Evolutionary conservation across 192 early-diverging fungal species (phyloP).

Genomic region (Thamnidium elegans): DNA sequence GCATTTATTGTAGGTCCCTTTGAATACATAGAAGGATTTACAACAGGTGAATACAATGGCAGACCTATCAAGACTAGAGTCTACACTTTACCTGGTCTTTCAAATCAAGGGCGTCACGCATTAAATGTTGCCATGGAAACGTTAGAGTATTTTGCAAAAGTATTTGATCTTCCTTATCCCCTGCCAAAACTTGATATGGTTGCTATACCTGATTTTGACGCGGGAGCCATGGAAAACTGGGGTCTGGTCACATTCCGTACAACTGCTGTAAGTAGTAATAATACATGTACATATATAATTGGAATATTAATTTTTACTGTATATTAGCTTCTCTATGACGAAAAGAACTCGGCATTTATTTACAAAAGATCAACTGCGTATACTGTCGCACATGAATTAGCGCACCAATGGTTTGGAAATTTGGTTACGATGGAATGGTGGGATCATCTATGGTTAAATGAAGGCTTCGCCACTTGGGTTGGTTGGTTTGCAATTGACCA

Average conservation of each 20-base stretch:
- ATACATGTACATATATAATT: neutral
- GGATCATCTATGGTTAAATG: constrained; percentile 64
- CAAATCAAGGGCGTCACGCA: constrained; percentile 76
- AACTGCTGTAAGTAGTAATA: constrained; percentile 19
- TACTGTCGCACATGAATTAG: constrained; percentile 84
- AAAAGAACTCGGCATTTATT: constrained; percentile 61
- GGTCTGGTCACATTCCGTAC: constrained; percentile 92
- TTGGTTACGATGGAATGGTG: constrained; percentile 50
- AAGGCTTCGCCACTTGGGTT: constrained; percentile 96
- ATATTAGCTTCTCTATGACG: constrained; percentile 81
- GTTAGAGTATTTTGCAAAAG: constrained; percentile 82
- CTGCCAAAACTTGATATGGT: constrained; percentile 86
- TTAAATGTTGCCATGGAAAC: constrained; percentile 71
- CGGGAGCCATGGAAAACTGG: constrained; percentile 97
- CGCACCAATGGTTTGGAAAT: constrained; percentile 92
- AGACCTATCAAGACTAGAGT: constrained; percentile 76
- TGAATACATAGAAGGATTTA: constrained; percentile 84
- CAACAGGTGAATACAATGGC: constrained; percentile 60
- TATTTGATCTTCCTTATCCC: constrained; percentile 85
- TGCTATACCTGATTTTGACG: constrained; percentile 88
- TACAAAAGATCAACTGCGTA: constrained; percentile 82
- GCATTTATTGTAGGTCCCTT: constrained; percentile 91
- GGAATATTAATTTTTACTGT: too few species aligned
- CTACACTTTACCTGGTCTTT: constrained; percentile 78
- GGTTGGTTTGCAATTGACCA: constrained; percentile 84